These are phyloP conservation scores for Sorghum bicolor DNA, from an alignment of 176 grass and related monocot species.

Conservation along the genomic window DNA sequence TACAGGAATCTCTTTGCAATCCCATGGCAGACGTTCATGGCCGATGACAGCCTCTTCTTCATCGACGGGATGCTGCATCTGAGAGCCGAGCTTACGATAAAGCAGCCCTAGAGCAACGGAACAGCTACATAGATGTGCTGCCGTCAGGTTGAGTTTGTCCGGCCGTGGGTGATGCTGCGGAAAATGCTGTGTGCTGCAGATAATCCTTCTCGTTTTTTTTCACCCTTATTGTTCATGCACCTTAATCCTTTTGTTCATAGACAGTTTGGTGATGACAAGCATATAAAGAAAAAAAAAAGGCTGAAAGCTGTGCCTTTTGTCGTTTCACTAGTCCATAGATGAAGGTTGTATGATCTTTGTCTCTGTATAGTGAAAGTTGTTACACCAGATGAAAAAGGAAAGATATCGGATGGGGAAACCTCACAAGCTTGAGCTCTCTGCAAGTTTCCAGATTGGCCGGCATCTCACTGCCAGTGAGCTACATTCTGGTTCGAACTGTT, in stretches of 20 bases:
- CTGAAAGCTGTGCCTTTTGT: background rate
- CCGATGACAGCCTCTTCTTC: slow-evolving; percentile 75
- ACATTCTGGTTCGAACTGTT: background rate
- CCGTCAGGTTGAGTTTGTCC: background rate
- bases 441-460: background rate
- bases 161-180: background rate
- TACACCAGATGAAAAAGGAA: background rate
- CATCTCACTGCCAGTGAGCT: background rate
- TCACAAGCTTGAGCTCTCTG: background rate
- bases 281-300: slow-evolving; percentile 11
- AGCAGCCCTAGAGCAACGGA: slow-evolving; percentile 44
- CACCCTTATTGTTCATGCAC: background rate
- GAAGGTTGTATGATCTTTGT: slow-evolving; percentile 24
- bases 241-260: slow-evolving; percentile 38
- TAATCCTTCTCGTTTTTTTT: slow-evolving; percentile 1
- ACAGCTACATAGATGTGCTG: background rate
- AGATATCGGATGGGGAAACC: background rate
- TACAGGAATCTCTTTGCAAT: slow-evolving; percentile 73
- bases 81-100: slow-evolving; percentile 77
- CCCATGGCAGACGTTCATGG: slow-evolving; percentile 72
- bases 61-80: slow-evolving; percentile 69
- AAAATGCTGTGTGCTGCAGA: slow-evolving; percentile 26
- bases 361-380: slow-evolving; percentile 12
- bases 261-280: slow-evolving; percentile 39
- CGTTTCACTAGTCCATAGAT: background rate